Percentiles rank a stretch among this genome's conserved stretches.
phyloP scores from a whole-genome alignment of 1,284 basidiomycete genomes.

The Apiotrichum laibachii region DNA sequence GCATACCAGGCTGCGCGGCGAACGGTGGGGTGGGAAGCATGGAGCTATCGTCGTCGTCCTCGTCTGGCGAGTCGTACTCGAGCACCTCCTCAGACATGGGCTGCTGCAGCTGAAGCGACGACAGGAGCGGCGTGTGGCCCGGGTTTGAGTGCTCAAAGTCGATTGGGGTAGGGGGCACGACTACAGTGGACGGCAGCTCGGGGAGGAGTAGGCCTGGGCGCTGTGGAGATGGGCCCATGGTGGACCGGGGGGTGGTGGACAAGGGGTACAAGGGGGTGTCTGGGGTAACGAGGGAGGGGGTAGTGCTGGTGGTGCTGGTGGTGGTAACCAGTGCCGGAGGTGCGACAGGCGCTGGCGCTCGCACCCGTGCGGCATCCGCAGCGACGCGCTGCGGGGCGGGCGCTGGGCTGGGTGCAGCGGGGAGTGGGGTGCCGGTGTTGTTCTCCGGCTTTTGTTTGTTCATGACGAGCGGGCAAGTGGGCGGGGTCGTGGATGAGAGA shows the following conservation, averaged over 20 bases:
- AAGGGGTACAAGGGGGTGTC: no score
- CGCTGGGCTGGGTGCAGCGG: neutral
- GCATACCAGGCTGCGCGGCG: conserved; percentile 7
- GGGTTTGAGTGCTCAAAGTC: neutral
- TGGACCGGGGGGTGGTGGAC: neutral
- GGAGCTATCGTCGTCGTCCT: conserved; percentile 4
- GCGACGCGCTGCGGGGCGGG: neutral
- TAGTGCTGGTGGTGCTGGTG: neutral
- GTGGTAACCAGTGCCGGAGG: neutral
- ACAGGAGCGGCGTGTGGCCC: neutral
- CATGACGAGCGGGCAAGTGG: no score
- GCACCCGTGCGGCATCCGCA: no score
- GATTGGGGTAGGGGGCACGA: conserved; percentile 11
- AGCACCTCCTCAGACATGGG: conserved; percentile 4
- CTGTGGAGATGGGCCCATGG: neutral
- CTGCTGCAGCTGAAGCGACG: conserved; percentile 1
- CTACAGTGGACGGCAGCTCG: conserved; percentile 1
- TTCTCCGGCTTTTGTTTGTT: no score
- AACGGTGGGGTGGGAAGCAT: conserved; percentile 13
- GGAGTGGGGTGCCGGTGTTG: neutral
- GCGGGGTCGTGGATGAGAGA: no score
- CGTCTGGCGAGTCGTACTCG: conserved; percentile 29
- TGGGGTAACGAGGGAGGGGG: neutral
- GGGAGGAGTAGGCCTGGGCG: conserved; percentile 7
- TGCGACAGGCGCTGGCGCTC: neutral